Conservation (phyloP, 805 yeast species). For the Phaffomyces antillensis region DNA sequence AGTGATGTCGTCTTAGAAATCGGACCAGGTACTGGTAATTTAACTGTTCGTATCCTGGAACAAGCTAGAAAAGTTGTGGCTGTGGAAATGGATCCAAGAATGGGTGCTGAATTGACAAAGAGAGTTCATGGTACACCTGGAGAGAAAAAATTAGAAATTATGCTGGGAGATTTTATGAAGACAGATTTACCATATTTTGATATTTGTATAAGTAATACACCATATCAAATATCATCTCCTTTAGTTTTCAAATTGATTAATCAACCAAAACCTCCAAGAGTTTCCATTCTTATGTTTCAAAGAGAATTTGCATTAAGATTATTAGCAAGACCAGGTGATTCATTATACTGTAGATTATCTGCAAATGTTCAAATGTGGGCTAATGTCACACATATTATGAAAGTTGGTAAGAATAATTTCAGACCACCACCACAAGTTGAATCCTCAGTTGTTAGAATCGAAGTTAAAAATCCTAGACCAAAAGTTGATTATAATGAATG, state of each 20-base stretch:
- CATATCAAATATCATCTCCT: slow-evolving; percentile 96
- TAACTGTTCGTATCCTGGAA: slow-evolving; percentile 87
- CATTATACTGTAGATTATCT: slow-evolving; percentile 83
- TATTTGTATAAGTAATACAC: slow-evolving; percentile 94
- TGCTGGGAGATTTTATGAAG: slow-evolving; percentile 94
- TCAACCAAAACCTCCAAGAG: slow-evolving; percentile 91
- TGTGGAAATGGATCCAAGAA: slow-evolving; percentile 98
- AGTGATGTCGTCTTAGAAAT: slow-evolving; percentile 92
- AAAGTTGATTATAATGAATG: slow-evolving; percentile 89
- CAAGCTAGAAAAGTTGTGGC: slow-evolving; percentile 93
- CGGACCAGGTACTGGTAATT: slow-evolving; percentile 98
- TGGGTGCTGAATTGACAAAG: slow-evolving; percentile 98
- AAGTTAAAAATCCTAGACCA: slow-evolving; percentile 91
- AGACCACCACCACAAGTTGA: slow-evolving; percentile 99
- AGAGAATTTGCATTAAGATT: slow-evolving; percentile 92
- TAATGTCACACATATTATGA: slow-evolving; percentile 96
- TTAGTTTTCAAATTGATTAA: slow-evolving; percentile 86
- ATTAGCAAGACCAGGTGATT: slow-evolving; percentile 94
- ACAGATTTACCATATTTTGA: slow-evolving; percentile 92
- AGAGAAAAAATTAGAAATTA: slow-evolving; percentile 83
- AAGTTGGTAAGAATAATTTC: slow-evolving; percentile 93
- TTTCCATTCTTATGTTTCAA: slow-evolving; percentile 94
- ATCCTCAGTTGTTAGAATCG: slow-evolving; percentile 90
- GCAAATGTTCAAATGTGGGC: slow-evolving; percentile 99
- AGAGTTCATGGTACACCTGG: slow-evolving; percentile 96